Conservation (phyloP, 169 alveolate genomes). For the Toxoplasma gondii region DNA sequence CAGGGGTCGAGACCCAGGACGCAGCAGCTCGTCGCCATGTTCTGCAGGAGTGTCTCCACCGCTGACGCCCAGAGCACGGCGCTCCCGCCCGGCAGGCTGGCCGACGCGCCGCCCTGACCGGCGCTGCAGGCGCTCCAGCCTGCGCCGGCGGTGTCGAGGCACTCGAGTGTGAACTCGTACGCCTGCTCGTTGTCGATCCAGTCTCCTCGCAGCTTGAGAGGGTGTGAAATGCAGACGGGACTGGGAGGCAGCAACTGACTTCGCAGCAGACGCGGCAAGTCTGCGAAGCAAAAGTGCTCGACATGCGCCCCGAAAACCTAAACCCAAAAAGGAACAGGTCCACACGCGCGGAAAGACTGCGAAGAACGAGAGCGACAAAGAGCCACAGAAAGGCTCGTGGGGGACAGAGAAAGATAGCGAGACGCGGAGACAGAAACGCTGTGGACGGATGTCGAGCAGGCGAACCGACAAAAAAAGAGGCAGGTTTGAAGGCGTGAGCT, state of each 20-base stretch:
- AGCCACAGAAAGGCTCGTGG: background rate
- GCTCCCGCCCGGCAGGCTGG: background rate
- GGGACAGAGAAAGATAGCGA: background rate
- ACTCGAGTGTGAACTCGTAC: constrained; percentile 46
- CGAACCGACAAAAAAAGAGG: too few species aligned
- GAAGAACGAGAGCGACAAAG: background rate
- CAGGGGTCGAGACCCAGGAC: constrained; percentile 43
- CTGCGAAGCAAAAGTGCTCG: background rate
- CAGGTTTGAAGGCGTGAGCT: too few species aligned
- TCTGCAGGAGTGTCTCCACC: constrained; percentile 9
- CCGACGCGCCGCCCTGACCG: constrained; percentile 1
- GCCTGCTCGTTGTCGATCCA: constrained; percentile 55
- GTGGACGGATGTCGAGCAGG: background rate
- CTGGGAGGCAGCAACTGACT: constrained; percentile 40
- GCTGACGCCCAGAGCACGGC: background rate
- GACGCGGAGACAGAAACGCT: background rate
- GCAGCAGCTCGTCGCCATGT: constrained; percentile 47
- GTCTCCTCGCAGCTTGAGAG: constrained; percentile 26
- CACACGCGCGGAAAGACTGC: background rate
- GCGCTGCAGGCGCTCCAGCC: background rate
- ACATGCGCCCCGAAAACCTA: constrained; percentile 32
- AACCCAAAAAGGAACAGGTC: background rate
- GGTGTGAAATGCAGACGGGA: constrained; percentile 23
- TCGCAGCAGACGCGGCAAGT: constrained; percentile 48
- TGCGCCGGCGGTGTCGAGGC: constrained; percentile 48